A percentile compares a stretch with the other conserved stretches of the same genome.
These are phyloP conservation scores for Beta corolliflora DNA, from an alignment of 179 eudicot species.

Conservation along the genomic window DNA sequence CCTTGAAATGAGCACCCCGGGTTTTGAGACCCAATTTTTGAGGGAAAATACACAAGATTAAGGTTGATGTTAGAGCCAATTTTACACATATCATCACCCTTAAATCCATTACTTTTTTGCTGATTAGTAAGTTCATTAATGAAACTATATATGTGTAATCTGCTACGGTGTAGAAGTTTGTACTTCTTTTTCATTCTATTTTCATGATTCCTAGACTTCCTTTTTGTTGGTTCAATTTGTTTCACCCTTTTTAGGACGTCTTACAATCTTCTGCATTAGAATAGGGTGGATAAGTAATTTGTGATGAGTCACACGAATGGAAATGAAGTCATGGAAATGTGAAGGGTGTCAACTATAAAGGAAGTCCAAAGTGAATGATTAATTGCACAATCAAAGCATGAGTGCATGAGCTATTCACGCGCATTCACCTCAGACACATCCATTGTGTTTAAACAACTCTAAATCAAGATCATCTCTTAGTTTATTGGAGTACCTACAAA, in stretches of 20 bases:
- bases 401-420: slow-evolving; percentile 20
- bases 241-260: not conserved
- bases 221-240: not conserved
- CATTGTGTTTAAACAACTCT: not conserved
- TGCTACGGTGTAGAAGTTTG: not conserved
- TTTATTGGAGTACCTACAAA: not conserved
- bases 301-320: slow-evolving; percentile 8
- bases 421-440: not conserved
- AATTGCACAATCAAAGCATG: slow-evolving; percentile 29
- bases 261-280: not conserved
- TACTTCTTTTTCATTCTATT: slow-evolving; percentile 1
- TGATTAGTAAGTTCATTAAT: not conserved
- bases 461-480: not conserved
- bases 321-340: slow-evolving; percentile 30
- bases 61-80: slow-evolving; percentile 8
- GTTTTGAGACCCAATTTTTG: slow-evolving; percentile 1
- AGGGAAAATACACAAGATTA: slow-evolving; percentile 19
- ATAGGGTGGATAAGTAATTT: slow-evolving; percentile 23
- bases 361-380: slow-evolving; percentile 35
- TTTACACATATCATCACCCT: slow-evolving; percentile 4
- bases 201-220: slow-evolving; percentile 18
- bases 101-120: slow-evolving; percentile 1
- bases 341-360: slow-evolving; percentile 16
- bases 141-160: slow-evolving; percentile 9
- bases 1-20: slow-evolving; percentile 33